Conservation (phyloP, 331 rosid genomes). For the Malus hybrid region DNA sequence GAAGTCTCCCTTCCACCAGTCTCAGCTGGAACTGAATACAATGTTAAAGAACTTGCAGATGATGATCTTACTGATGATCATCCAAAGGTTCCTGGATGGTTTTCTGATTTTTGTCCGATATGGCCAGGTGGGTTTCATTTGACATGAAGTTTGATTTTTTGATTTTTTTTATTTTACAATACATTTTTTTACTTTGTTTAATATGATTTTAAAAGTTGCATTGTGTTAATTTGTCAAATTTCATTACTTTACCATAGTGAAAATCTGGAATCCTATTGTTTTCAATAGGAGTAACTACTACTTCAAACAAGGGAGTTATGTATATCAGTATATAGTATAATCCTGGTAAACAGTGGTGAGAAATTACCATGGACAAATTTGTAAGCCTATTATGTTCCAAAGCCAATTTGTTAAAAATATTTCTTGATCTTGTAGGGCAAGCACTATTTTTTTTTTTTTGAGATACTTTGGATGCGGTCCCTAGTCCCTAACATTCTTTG, state of each 20-base stretch:
- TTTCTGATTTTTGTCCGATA: constrained; percentile 46
- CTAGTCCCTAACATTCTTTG: too few species aligned
- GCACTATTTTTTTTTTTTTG: constrained; percentile 32
- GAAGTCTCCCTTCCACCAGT: background rate
- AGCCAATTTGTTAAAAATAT: too few species aligned
- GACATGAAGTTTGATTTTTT: background rate
- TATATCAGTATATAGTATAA: too few species aligned
- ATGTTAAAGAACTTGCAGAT: background rate
- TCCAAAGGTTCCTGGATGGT: constrained; percentile 46
- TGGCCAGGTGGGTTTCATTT: constrained; percentile 53
- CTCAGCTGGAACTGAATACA: background rate
- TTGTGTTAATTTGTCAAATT: background rate
- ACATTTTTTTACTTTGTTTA: too few species aligned
- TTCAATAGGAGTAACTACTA: background rate
- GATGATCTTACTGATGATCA: constrained; percentile 3
- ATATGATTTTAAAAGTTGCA: background rate
- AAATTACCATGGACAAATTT: too few species aligned
- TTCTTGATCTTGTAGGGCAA: constrained; percentile 28
- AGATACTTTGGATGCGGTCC: too few species aligned
- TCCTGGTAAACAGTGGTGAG: background rate
- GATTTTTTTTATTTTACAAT: too few species aligned
- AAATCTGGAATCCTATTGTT: background rate
- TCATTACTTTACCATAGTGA: background rate
- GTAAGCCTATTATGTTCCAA: too few species aligned
- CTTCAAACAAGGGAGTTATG: background rate